These are phyloP conservation scores for Fraxinus sp. DNA, from an alignment of 305 asterid species.

Conservation along the genomic window DNA sequence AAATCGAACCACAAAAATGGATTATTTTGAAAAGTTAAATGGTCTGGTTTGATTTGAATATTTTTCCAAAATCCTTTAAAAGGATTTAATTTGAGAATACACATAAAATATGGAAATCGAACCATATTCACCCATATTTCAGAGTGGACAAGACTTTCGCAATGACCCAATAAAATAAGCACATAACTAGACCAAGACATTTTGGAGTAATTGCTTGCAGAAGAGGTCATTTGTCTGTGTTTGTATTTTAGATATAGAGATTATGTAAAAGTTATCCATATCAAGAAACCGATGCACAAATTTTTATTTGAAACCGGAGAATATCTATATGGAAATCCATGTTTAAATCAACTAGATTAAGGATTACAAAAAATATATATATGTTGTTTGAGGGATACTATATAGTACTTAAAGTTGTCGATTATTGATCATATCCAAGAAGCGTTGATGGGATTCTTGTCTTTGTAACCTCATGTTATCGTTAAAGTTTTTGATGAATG, in stretches of 20 bases:
- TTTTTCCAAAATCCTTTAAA: too few relatives aligned
- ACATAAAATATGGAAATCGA: too few relatives aligned
- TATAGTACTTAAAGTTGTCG: neutral
- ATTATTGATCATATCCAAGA: constrained; percentile 21
- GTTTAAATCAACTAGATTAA: neutral
- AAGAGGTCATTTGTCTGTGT: neutral
- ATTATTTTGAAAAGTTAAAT: too few relatives aligned
- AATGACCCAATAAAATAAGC: neutral
- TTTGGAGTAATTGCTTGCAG: neutral
- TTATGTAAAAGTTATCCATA: too few relatives aligned
- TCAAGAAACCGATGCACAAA: neutral
- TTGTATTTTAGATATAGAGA: too few relatives aligned
- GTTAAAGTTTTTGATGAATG: constrained; percentile 32
- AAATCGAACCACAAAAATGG: neutral
- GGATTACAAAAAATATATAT: neutral
- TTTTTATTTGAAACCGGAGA: neutral
- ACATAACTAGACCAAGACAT: neutral
- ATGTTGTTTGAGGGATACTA: neutral
- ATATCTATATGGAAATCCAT: too few relatives aligned
- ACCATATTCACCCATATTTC: too few relatives aligned
- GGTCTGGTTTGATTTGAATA: too few relatives aligned
- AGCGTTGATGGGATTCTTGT: constrained; percentile 39
- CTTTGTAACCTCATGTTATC: constrained; percentile 35
- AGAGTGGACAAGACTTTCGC: too few relatives aligned
- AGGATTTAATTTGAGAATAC: too few relatives aligned